phyloP scores from a whole-genome alignment of 352 stramenopile genomes.

The Discostella stelligera region DNA sequence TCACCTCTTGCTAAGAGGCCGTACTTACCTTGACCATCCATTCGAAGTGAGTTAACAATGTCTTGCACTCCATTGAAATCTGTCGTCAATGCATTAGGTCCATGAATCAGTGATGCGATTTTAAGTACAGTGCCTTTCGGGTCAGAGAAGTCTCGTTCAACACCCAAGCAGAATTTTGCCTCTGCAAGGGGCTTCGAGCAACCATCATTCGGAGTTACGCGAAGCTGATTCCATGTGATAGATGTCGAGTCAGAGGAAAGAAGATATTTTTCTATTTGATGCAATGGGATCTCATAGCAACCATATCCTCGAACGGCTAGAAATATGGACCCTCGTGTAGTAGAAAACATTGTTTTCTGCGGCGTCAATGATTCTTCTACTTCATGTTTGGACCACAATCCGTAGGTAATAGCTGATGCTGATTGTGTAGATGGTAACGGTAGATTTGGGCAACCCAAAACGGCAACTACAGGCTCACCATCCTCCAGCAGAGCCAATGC shows the following conservation, averaged over 20 bases:
- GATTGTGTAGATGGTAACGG: slow-evolving; percentile 19
- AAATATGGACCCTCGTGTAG: slow-evolving; percentile 60
- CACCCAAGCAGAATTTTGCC: slow-evolving; percentile 50
- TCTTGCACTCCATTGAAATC: slow-evolving; percentile 39
- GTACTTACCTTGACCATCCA: slow-evolving; percentile 79
- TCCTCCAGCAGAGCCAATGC: slow-evolving; percentile 71
- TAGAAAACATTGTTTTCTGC: slow-evolving; percentile 20
- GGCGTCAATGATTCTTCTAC: slow-evolving; percentile 9
- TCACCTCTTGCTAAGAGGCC: slow-evolving; percentile 67
- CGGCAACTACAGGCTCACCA: slow-evolving; percentile 55
- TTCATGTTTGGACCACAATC: slow-evolving; percentile 50
- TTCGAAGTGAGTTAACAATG: slow-evolving; percentile 48
- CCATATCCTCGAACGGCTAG: slow-evolving; percentile 53
- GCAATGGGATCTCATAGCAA: slow-evolving; percentile 61
- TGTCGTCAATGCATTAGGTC: slow-evolving; percentile 23
- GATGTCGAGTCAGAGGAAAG: background rate
- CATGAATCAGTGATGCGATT: slow-evolving; percentile 59
- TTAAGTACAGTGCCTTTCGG: slow-evolving; percentile 36
- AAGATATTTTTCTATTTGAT: slow-evolving; percentile 29
- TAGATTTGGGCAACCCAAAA: slow-evolving; percentile 76
- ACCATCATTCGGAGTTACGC: slow-evolving; percentile 46
- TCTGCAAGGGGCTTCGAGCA: slow-evolving; percentile 10
- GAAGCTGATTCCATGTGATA: slow-evolving; percentile 26
- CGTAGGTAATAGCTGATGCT: slow-evolving; percentile 18
- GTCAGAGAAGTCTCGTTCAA: slow-evolving; percentile 66